These are phyloP conservation scores for Curvularia sp. DNA, from an alignment of 2,329 filamentous ascomycete genomes.

Conservation along the genomic window DNA sequence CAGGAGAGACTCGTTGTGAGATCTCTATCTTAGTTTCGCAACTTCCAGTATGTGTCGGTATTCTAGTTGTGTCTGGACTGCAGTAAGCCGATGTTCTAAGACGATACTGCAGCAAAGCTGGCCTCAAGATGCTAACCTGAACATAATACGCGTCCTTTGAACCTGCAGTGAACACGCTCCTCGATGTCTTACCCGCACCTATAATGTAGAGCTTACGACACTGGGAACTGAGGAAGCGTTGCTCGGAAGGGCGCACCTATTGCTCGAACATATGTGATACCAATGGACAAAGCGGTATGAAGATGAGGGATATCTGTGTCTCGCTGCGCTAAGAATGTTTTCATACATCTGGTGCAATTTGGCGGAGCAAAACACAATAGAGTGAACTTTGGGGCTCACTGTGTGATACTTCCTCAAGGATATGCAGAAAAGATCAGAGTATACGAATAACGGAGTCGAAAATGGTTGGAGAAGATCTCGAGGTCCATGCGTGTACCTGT, in stretches of 20 bases:
- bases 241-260: conserved; percentile 18
- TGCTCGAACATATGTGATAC: conserved; percentile 10
- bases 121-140: conserved; percentile 6
- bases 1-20: background rate
- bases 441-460: conserved; percentile 18
- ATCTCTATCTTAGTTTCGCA: background rate
- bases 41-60: background rate
- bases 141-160: conserved; percentile 29
- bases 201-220: conserved; percentile 22
- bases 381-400: conserved; percentile 21
- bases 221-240: conserved; percentile 22
- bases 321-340: conserved; percentile 18
- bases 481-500: conserved; percentile 15
- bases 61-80: background rate
- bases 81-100: background rate
- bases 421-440: conserved; percentile 25
- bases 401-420: conserved; percentile 21
- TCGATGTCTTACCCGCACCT: conserved; percentile 7
- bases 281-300: conserved; percentile 5
- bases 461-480: conserved; percentile 23
- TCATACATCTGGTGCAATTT: conserved; percentile 25
- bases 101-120: background rate
- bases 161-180: conserved; percentile 22
- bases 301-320: conserved; percentile 5
- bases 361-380: conserved; percentile 16